Evolutionary conservation across 2,329 filamentous ascomycete genomes (phyloP), one percentile per base, ranked within the genome.

Genomic region (Drechslerella stenobrocha): DNA sequence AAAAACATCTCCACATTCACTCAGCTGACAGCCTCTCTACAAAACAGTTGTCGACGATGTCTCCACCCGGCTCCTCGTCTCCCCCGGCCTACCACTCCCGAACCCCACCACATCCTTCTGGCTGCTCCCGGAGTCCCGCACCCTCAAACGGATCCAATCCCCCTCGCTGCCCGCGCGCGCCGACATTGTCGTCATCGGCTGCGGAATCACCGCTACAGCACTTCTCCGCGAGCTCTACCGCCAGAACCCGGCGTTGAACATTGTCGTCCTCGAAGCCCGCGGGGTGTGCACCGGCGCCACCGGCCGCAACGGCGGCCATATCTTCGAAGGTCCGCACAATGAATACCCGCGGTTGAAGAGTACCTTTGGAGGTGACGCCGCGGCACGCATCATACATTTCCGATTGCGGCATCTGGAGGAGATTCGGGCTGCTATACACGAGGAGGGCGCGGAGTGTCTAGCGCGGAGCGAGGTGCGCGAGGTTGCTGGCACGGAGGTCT

Each of bases 151-250:
- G 47, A 71, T 74, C 1, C 74, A 74, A 28, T 76, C 75, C 1
- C 67, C 73, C 1, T 61, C 67, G 1, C 71, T 81, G 5, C 78
- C 79, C 0, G 44, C 71, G 1, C 72, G 75, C 4, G 78, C 77
- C 3, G 81, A 83, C 59, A 73, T 82, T 1, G 78, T 81, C 15
- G 77, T 83, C 37, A 79, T 83, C 69, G 81, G 82, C 20, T 82
- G 81, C 32, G 82, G 82, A 1, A 83, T 84, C 63, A 80, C 81
- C 1, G 80, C 77, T 7, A 77, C 76, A 2, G 76, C 76, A 18
- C 73, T 79, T 13, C 78, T 77, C 2, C 72, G 76, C 18, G 74
- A 76, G 2, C 56, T 77, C 1, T 71, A 60, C 77, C 53, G 28
- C 42, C 52, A 42, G 13, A 69, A 58, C n/a, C 30, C 48, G 6